These are phyloP conservation scores for Populus euphratica DNA, from an alignment of 345 rosid species.

Conservation along the genomic window DNA sequence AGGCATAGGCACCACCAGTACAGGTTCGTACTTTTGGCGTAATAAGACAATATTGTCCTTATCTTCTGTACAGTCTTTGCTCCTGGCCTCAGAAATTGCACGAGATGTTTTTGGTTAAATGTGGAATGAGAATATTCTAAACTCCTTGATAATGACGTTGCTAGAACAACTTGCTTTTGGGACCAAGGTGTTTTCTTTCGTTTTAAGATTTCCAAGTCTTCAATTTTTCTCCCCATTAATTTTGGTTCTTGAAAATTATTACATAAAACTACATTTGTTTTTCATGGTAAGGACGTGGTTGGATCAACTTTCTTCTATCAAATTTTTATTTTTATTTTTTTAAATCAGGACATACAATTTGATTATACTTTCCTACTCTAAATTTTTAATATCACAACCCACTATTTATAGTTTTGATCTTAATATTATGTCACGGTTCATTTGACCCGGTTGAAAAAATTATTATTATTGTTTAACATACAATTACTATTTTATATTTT, in stretches of 20 bases:
- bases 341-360: too few relatives aligned
- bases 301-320: too few relatives aligned
- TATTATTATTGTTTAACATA: too few relatives aligned
- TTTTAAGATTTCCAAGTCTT: background rate
- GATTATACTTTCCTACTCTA: too few relatives aligned
- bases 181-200: background rate
- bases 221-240: background rate
- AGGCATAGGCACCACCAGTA: background rate
- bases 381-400: too few relatives aligned
- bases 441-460: too few relatives aligned
- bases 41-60: constrained; percentile 5
- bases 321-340: too few relatives aligned
- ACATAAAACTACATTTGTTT: too few relatives aligned
- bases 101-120: background rate
- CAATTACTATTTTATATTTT: too few relatives aligned
- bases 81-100: background rate
- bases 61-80: background rate
- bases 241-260: background rate
- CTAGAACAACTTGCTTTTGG: background rate
- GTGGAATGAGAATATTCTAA: constrained; percentile 3
- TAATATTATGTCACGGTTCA: too few relatives aligned
- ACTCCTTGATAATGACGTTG: background rate
- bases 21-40: constrained; percentile 4
- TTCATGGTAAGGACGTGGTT: too few relatives aligned
- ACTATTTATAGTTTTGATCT: too few relatives aligned